Evolutionary conservation across 129 eudicot genomes (phyloP).

Genomic region (Smallanthus sonchifolius): DNA sequence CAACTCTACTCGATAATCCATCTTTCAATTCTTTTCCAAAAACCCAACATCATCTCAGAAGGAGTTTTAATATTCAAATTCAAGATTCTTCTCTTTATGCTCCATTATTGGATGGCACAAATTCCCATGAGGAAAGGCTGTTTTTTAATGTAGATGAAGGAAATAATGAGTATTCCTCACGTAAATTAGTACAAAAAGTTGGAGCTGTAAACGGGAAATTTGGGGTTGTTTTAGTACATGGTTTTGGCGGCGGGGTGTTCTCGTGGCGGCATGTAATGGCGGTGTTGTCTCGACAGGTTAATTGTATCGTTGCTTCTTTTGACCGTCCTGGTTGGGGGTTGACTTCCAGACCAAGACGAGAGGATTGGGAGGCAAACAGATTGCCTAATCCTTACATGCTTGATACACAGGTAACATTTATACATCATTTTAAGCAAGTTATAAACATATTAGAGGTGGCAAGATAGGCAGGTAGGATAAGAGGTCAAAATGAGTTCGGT

Average conservation of each 20-base stretch:
- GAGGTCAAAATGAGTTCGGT: no score
- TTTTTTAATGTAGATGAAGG: no score
- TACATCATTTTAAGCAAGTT: neutral
- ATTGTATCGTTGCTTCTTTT: conserved; percentile 76
- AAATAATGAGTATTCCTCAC: no score
- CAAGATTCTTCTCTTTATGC: no score
- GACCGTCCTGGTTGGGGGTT: conserved; percentile 99
- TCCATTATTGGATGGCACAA: no score
- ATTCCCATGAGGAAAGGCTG: no score
- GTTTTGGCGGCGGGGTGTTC: conserved; percentile 95
- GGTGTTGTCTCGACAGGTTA: conserved; percentile 61
- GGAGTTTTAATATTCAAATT: no score
- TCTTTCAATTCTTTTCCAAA: no score
- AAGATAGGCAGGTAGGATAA: no score
- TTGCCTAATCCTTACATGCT: conserved; percentile 87
- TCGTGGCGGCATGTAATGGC: conserved; percentile 95
- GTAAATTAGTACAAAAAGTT: neutral
- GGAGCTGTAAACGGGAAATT: conserved; percentile 46
- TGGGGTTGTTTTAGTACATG: conserved; percentile 90
- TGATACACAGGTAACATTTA: conserved; percentile 70
- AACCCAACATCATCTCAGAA: no score
- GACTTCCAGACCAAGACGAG: conserved; percentile 71
- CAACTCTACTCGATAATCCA: no score
- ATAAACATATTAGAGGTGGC: neutral
- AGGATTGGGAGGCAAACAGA: conserved; percentile 82